A percentile compares a stretch with the other conserved stretches of the same genome.
These are phyloP conservation scores for Cyathus striatus DNA, from an alignment of 768 basidiomycete species.

Conservation along the genomic window DNA sequence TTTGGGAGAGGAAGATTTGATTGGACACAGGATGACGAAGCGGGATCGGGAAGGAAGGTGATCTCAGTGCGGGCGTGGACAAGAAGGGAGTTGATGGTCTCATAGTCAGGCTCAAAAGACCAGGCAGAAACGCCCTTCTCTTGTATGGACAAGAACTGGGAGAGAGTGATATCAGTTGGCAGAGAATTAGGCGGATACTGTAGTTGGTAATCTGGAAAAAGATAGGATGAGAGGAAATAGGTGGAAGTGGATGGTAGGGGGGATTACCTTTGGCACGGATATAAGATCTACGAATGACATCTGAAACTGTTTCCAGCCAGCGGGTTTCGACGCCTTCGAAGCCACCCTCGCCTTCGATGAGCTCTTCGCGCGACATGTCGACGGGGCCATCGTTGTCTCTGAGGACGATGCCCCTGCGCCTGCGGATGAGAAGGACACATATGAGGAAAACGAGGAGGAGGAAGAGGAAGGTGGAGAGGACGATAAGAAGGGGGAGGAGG, in stretches of 20 bases:
- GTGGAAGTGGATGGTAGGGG: constrained; percentile 5
- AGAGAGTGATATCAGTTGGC: constrained; percentile 96
- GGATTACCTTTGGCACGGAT: constrained; percentile 79
- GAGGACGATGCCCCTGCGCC: constrained; percentile 71
- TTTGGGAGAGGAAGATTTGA: constrained; percentile 96
- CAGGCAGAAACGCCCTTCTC: constrained; percentile 99
- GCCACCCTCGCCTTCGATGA: constrained; percentile 88
- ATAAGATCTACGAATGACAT: constrained; percentile 65
- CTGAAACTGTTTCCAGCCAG: constrained; percentile 84
- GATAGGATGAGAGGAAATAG: constrained; percentile 4
- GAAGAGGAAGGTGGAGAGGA: constrained; percentile 89
- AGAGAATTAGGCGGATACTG: constrained; percentile 95
- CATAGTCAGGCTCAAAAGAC: constrained; percentile 99
- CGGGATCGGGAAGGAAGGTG: constrained; percentile 95
- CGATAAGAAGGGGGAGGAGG: constrained; percentile 90
- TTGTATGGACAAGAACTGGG: constrained; percentile 97
- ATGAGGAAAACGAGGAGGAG: constrained; percentile 88
- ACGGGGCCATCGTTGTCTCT: constrained; percentile 88
- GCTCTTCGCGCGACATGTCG: constrained; percentile 89
- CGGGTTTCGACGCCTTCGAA: constrained; percentile 88
- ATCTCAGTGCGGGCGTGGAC: constrained; percentile 97
- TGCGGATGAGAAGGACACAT: constrained; percentile 80
- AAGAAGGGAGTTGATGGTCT: constrained; percentile 85
- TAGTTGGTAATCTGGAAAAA: constrained; percentile 61
- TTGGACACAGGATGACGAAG: constrained; percentile 91